A percentile compares a stretch with the other conserved stretches of the same genome.
Conservation (phyloP, 129 eudicot species). For the Ambrosia artemisiifolia region DNA sequence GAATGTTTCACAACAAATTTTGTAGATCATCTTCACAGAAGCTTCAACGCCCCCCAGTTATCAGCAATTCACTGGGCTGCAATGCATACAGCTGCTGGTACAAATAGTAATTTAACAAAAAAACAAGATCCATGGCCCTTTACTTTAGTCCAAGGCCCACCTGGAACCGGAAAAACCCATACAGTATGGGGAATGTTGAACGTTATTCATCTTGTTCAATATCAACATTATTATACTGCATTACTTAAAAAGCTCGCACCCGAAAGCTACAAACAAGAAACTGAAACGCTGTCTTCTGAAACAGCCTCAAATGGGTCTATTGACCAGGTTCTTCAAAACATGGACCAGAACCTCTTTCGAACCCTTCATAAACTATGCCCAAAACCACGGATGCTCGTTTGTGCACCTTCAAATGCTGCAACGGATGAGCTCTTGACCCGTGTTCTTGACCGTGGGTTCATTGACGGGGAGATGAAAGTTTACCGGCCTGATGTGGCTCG, state of each 20-base stretch:
- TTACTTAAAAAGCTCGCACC: constrained; percentile 92
- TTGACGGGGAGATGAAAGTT: constrained; percentile 97
- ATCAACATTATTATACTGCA: constrained; percentile 93
- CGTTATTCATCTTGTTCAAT: constrained; percentile 94
- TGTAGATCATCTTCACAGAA: constrained; percentile 61
- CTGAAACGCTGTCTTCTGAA: constrained; percentile 51
- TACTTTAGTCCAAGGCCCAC: constrained; percentile 97
- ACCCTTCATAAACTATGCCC: constrained; percentile 96
- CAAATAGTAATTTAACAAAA: constrained; percentile 55
- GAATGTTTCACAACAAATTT: constrained; percentile 93
- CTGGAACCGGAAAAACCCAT: constrained; percentile 97
- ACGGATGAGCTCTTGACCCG: constrained; percentile 94
- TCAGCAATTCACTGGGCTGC: constrained; percentile 99
- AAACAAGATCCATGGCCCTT: constrained; percentile 98
- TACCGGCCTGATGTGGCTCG: constrained; percentile 98
- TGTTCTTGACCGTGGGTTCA: constrained; percentile 96
- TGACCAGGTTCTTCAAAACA: constrained; percentile 88
- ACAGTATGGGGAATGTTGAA: constrained; percentile 99
- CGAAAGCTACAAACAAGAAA: constrained; percentile 89
- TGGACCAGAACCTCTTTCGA: constrained; percentile 91
- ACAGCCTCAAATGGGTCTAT: constrained; percentile 65
- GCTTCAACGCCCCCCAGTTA: constrained; percentile 81
- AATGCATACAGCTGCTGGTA: constrained; percentile 97
- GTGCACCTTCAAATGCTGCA: constrained; percentile 99
- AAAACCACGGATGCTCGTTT: constrained; percentile 94